These are phyloP conservation scores for Rhamnella rubrinervis DNA, from an alignment of 331 rosid species.

Conservation along the genomic window DNA sequence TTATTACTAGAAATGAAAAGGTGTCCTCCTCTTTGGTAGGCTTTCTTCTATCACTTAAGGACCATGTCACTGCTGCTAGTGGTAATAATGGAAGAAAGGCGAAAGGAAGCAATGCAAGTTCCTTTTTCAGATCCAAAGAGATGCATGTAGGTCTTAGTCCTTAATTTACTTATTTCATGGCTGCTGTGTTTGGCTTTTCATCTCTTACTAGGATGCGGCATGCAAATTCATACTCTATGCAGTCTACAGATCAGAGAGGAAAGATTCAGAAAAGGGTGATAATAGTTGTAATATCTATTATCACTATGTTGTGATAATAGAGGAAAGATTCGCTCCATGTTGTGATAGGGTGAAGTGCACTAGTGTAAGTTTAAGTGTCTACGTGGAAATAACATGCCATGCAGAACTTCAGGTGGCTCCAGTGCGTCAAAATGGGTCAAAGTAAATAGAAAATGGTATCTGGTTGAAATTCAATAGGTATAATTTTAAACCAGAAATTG, in stretches of 20 bases:
- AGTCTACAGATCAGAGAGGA: constrained; percentile 1
- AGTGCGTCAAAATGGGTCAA: no score
- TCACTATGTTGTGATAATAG: no score
- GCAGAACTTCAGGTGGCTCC: no score
- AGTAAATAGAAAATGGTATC: no score
- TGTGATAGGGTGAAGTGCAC: not conserved
- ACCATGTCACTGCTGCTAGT: constrained; percentile 25
- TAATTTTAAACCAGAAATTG: no score
- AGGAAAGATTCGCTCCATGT: not conserved
- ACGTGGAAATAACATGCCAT: no score
- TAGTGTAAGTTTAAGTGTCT: no score
- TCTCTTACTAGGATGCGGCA: not conserved
- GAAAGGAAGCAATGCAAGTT: constrained; percentile 47
- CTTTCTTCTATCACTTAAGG: constrained; percentile 44
- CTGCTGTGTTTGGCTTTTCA: not conserved
- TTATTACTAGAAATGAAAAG: constrained; percentile 39
- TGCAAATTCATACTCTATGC: not conserved
- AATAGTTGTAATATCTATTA: not conserved
- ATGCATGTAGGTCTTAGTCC: constrained; percentile 58
- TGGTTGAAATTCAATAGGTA: no score
- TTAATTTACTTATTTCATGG: constrained; percentile 3
- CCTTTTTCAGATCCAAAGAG: constrained; percentile 34
- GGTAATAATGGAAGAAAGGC: constrained; percentile 43
- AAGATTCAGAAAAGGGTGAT: constrained; percentile 12
- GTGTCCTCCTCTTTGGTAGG: constrained; percentile 52